Evolutionary conservation across 805 yeast species (phyloP).

Genomic region (Metschnikowia noctiluminum): DNA sequence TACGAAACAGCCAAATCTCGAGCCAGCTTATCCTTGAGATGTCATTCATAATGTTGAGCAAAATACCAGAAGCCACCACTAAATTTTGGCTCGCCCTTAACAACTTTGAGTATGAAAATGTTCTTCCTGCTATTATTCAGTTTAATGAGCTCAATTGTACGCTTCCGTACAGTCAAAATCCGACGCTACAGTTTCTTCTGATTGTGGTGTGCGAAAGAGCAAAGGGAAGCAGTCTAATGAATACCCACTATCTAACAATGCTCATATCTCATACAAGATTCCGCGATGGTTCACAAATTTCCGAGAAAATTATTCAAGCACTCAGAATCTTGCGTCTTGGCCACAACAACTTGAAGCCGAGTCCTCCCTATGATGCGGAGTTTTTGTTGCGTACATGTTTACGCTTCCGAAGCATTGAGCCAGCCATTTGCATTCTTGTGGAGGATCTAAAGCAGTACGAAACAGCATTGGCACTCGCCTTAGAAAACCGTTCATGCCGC

Average conservation of each 20-base stretch:
- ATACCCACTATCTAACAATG: conserved; percentile 68
- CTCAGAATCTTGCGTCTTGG: conserved; percentile 22
- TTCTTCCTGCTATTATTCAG: conserved; percentile 73
- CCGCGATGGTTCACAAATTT: conserved; percentile 39
- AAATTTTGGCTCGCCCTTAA: conserved; percentile 70
- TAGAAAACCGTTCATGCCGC: conserved; percentile 56
- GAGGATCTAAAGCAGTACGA: conserved; percentile 62
- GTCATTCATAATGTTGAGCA: conserved; percentile 64
- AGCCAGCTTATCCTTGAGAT: conserved; percentile 54
- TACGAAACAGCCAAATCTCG: conserved; percentile 30
- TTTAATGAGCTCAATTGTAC: conserved; percentile 50
- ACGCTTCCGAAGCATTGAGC: conserved; percentile 50
- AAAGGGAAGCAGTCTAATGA: conserved; percentile 46
- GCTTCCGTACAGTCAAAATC: conserved; percentile 49
- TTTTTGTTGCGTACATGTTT: conserved; percentile 74
- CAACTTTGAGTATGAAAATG: conserved; percentile 53
- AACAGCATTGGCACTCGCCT: conserved; percentile 75
- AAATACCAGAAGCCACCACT: conserved; percentile 66
- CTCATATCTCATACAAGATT: conserved; percentile 44
- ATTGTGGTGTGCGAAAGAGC: conserved; percentile 44
- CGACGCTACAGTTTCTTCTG: conserved; percentile 61
- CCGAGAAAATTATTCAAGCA: conserved; percentile 32
- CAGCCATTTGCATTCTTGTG: conserved; percentile 74
- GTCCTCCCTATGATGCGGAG: conserved; percentile 55
- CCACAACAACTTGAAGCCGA: conserved; percentile 16